Conservation (phyloP, 2,329 filamentous ascomycete species). For the Sporothrix inflata region DNA sequence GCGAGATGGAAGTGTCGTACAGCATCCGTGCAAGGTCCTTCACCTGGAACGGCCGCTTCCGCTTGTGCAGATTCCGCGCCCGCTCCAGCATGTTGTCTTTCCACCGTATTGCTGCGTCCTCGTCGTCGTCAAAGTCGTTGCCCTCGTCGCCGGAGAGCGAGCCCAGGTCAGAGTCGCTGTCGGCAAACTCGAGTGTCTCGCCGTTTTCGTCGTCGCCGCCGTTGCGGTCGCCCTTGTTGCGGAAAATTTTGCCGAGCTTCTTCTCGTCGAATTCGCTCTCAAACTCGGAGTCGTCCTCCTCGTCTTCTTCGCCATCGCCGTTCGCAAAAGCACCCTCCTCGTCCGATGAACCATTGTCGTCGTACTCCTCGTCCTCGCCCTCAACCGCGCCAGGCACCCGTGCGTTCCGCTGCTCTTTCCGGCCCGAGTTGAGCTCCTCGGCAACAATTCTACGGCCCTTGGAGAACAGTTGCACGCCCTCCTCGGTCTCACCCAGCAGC, state of each 20-base stretch:
- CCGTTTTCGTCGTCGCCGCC: constrained; percentile 67
- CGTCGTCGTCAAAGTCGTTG: constrained; percentile 56
- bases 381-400: constrained; percentile 64
- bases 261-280: constrained; percentile 61
- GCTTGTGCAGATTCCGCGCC: constrained; percentile 71
- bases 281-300: constrained; percentile 50
- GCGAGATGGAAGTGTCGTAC: constrained; percentile 80
- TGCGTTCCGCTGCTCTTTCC: constrained; percentile 62
- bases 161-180: constrained; percentile 95
- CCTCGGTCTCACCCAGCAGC: constrained; percentile 78
- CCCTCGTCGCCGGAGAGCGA: constrained; percentile 72
- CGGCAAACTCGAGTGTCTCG: constrained; percentile 85
- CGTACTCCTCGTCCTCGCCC: constrained; percentile 52
- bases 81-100: constrained; percentile 83
- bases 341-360: constrained; percentile 58
- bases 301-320: constrained; percentile 42
- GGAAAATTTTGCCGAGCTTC: constrained; percentile 65
- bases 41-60: constrained; percentile 73
- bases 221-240: constrained; percentile 54
- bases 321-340: constrained; percentile 43
- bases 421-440: constrained; percentile 62
- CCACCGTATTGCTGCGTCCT: constrained; percentile 73
- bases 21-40: constrained; percentile 83
- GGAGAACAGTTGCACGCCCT: constrained; percentile 83
- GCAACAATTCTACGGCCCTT: constrained; percentile 70